Conservation (phyloP, 2,329 filamentous ascomycete genomes). For the Nectriaceae sp. region DNA sequence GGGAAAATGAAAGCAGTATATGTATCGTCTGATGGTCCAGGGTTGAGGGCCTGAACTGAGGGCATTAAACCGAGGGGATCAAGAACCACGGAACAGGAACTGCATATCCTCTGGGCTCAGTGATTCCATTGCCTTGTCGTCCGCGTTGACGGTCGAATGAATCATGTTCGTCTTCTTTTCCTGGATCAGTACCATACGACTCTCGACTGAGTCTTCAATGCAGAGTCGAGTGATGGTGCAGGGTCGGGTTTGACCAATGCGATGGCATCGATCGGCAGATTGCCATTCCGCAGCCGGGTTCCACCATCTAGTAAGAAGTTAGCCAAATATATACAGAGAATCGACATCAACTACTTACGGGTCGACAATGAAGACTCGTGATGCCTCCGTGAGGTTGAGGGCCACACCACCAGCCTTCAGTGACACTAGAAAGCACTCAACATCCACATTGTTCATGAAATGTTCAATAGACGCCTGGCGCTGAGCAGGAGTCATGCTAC, state of each 20-base stretch:
- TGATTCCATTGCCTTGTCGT: constrained; percentile 87
- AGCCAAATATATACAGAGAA: too few species aligned
- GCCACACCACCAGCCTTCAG: constrained; percentile 96
- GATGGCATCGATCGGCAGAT: constrained; percentile 89
- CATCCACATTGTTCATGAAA: constrained; percentile 93
- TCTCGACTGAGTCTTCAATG: constrained; percentile 97
- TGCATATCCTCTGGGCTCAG: constrained; percentile 90
- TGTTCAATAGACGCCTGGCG: constrained; percentile 92
- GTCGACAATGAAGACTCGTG: constrained; percentile 92
- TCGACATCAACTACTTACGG: constrained; percentile 64
- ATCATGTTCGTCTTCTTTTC: constrained; percentile 99
- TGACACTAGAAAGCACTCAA: constrained; percentile 95
- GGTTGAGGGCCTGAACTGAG: too few species aligned
- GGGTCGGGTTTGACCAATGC: constrained; percentile 91
- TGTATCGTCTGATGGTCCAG: too few species aligned
- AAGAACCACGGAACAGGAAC: constrained; percentile 83
- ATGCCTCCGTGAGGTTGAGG: constrained; percentile 92
- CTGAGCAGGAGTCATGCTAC: constrained; percentile 93
- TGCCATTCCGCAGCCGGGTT: constrained; percentile 99
- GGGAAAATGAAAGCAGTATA: too few species aligned
- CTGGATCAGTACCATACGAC: constrained; percentile 90
- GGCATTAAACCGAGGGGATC: too few species aligned
- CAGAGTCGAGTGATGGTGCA: constrained; percentile 93
- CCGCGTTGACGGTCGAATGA: constrained; percentile 92
- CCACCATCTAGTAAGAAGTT: constrained; percentile 75